Conservation (phyloP, 495 filamentous ascomycete species). For the Neurospora pannonica region DNA sequence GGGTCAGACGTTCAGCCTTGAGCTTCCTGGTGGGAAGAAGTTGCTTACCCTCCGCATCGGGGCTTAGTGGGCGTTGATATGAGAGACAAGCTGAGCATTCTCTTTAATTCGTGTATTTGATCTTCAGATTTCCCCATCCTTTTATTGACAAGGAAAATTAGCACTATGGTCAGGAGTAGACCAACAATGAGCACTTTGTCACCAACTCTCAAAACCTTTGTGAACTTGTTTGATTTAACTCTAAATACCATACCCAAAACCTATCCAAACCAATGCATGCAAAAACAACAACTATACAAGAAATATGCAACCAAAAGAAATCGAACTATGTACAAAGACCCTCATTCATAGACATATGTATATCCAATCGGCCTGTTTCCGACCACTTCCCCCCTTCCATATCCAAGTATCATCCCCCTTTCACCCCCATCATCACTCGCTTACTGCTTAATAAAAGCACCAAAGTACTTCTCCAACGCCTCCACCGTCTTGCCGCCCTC, state of each 20-base stretch:
- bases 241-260: background rate
- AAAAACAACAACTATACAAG: background rate
- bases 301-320: background rate
- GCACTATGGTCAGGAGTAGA: background rate
- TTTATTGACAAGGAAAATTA: background rate
- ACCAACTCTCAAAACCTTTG: background rate
- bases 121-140: background rate
- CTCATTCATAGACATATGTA: background rate
- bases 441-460: slow-evolving; percentile 47
- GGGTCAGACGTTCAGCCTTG: background rate
- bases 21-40: background rate
- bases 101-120: background rate
- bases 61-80: background rate
- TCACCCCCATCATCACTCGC: background rate
- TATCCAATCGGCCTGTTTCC: background rate
- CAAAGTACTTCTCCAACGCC: slow-evolving; percentile 76
- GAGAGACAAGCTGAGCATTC: background rate
- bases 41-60: background rate
- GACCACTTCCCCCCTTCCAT: background rate
- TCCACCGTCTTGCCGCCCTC: slow-evolving; percentile 72
- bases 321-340: background rate
- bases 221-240: background rate
- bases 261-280: background rate
- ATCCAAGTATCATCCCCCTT: background rate
- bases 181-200: background rate